Evolutionary conservation across 257 asterid species (phyloP).

Genomic region (Solanum medicagineum): DNA sequence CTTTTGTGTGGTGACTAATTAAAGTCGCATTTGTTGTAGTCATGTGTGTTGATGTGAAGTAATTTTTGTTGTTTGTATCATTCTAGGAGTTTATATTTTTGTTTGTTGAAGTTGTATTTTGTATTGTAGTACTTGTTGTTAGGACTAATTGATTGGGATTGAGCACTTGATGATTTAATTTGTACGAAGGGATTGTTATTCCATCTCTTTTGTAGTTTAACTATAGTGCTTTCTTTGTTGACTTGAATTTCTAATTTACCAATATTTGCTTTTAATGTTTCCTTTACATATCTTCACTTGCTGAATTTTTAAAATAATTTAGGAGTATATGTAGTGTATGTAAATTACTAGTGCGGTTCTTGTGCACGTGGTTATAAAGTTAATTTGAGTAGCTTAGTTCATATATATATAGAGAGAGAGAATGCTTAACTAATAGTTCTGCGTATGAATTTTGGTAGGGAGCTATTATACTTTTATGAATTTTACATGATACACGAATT

Average conservation of each 20-base stretch:
- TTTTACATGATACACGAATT: too few species aligned
- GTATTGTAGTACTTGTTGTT: not conserved
- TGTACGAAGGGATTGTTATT: not conserved
- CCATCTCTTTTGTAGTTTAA: not conserved
- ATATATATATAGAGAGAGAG: too few species aligned
- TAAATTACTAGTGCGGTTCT: not conserved
- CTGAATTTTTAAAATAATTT: not conserved
- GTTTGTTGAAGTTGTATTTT: not conserved
- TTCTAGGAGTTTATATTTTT: not conserved
- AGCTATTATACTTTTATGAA: too few species aligned
- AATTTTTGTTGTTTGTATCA: not conserved
- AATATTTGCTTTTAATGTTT: not conserved
- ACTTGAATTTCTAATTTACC: not conserved
- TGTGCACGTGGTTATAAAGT: not conserved
- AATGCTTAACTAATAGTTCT: too few species aligned
- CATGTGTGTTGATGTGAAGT: not conserved
- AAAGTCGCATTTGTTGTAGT: not conserved
- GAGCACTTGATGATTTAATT: not conserved
- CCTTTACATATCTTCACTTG: not conserved
- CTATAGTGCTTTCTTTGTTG: not conserved
- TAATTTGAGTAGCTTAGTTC: not conserved
- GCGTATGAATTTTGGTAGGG: too few species aligned
- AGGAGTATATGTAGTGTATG: too few species aligned
- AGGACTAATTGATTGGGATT: not conserved
- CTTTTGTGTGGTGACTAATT: not conserved